These are phyloP conservation scores for Erysimum pusillum DNA, from an alignment of 441 rosid species.

Conservation along the genomic window DNA sequence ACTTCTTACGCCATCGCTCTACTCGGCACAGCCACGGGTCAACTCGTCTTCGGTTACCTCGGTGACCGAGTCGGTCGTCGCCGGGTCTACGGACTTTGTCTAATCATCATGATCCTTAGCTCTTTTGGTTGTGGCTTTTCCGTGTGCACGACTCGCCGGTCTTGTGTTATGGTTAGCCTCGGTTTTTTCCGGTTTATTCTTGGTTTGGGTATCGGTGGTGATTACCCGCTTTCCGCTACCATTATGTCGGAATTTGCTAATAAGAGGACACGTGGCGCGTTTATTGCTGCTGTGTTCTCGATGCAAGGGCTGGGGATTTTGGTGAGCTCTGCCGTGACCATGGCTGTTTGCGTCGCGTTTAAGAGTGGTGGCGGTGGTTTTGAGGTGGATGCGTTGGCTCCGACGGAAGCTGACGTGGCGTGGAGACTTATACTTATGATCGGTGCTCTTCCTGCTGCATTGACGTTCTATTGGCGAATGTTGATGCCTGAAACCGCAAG, in stretches of 20 bases:
- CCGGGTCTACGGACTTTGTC: conserved; percentile 68
- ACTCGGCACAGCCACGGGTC: conserved; percentile 71
- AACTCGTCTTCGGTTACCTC: conserved; percentile 64
- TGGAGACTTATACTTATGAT: conserved; percentile 67
- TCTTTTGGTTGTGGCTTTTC: conserved; percentile 79
- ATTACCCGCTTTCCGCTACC: conserved; percentile 78
- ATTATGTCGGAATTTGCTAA: conserved; percentile 87
- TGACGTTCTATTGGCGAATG: conserved; percentile 80
- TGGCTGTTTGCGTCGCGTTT: conserved; percentile 58
- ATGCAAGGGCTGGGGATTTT: conserved; percentile 84
- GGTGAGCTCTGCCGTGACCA: conserved; percentile 60
- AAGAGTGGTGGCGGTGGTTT: conserved; percentile 23
- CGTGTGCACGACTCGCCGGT: conserved; percentile 54
- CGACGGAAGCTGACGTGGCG: conserved; percentile 64
- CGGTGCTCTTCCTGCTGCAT: conserved; percentile 78
- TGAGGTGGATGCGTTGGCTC: conserved; percentile 40
- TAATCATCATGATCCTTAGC: conserved; percentile 66
- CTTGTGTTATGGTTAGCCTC: conserved; percentile 57
- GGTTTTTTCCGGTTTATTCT: conserved; percentile 62
- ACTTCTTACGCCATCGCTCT: conserved; percentile 56
- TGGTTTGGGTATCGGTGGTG: conserved; percentile 79
- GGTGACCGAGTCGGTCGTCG: conserved; percentile 78
- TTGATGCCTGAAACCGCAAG: conserved; percentile 90
- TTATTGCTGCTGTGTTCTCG: conserved; percentile 75
- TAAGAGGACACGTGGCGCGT: conserved; percentile 67